These are phyloP conservation scores for Sherardia arvensis DNA, from an alignment of 257 asterid species.

Conservation along the genomic window DNA sequence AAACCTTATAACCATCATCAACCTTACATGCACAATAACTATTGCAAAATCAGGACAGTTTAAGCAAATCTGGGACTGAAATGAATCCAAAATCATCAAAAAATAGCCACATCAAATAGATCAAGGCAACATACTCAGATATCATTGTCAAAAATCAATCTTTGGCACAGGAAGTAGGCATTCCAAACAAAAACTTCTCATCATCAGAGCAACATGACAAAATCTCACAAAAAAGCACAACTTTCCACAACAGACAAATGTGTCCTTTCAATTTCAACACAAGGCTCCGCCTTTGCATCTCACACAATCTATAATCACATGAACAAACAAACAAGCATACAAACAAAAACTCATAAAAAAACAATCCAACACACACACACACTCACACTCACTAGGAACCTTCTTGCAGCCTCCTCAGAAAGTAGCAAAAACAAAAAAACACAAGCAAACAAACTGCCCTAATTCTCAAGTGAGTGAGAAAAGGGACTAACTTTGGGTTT, in stretches of 20 bases:
- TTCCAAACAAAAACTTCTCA: background rate
- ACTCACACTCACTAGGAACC: constrained; percentile 9
- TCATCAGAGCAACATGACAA: background rate
- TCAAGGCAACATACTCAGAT: background rate
- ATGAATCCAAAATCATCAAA: background rate
- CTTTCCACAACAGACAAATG: constrained; percentile 23
- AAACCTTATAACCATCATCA: background rate
- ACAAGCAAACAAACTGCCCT: background rate
- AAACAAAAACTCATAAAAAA: background rate
- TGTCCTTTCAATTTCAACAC: background rate
- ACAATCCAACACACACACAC: background rate
- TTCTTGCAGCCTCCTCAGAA: constrained; percentile 11
- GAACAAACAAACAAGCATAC: constrained; percentile 12
- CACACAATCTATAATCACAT: background rate
- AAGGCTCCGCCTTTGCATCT: background rate
- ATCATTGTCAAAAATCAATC: constrained; percentile 8
- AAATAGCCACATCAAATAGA: background rate
- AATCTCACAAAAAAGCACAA: constrained; percentile 1
- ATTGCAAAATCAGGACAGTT: background rate
- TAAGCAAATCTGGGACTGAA: background rate
- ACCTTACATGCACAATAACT: background rate
- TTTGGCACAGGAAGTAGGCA: constrained; percentile 5
- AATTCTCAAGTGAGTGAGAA: background rate
- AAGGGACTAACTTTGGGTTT: background rate
- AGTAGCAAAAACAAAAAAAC: background rate